A percentile compares a stretch with the other conserved stretches of the same genome.
Evolutionary conservation across 2,329 filamentous ascomycete genomes (phyloP).

Genomic region (Neopestalotiopsis sp.): DNA sequence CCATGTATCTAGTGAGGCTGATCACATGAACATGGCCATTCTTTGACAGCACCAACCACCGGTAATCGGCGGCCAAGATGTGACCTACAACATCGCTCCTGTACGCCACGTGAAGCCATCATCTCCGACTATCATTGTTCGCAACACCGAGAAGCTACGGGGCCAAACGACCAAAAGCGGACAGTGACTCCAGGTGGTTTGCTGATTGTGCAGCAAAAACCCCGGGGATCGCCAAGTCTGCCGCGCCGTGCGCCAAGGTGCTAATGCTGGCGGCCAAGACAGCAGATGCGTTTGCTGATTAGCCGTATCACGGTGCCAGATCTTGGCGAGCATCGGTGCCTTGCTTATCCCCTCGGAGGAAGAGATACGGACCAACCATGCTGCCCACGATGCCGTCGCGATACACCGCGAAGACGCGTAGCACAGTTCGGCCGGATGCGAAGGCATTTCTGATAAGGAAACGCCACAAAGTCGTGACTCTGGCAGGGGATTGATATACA

Average conservation of each 20-base stretch:
- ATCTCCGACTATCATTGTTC: background rate
- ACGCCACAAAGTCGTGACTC: background rate
- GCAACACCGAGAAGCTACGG: background rate
- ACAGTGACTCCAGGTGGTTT: background rate
- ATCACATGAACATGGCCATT: no score
- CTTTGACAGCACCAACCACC: background rate
- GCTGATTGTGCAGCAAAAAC: background rate
- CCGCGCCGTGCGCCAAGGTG: conserved; percentile 13
- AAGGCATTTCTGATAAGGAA: background rate
- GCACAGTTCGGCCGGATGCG: background rate
- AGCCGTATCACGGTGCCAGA: background rate
- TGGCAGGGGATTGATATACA: background rate
- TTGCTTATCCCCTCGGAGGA: conserved; percentile 7
- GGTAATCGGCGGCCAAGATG: conserved; percentile 6
- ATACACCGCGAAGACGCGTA: background rate
- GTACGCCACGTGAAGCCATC: background rate
- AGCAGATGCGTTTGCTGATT: conserved; percentile 9
- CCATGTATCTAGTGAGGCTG: no score
- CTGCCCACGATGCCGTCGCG: background rate
- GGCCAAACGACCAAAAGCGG: background rate
- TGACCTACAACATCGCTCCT: background rate
- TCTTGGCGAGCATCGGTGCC: conserved; percentile 13
- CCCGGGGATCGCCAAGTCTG: conserved; percentile 8
- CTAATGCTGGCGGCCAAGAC: conserved; percentile 9
- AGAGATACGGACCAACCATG: background rate